These are phyloP conservation scores for Actinomortierella ambigua DNA, from an alignment of 371 early-diverging fungal species.

Conservation along the genomic window DNA sequence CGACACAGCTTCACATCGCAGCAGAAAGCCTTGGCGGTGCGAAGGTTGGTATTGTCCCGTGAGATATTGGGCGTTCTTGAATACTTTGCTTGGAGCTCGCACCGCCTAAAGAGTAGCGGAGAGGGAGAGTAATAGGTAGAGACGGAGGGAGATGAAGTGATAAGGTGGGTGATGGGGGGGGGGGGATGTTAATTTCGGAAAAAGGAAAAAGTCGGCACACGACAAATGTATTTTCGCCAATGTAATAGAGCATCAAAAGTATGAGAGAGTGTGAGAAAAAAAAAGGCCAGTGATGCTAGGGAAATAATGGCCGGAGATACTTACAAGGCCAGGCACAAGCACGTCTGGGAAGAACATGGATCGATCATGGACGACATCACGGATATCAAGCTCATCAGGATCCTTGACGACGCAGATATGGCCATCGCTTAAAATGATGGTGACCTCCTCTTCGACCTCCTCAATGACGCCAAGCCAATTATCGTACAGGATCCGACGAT, in stretches of 20 bases:
- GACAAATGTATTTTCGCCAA: too few species aligned
- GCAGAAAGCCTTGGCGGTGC: slow-evolving; percentile 28
- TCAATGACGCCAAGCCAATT: slow-evolving; percentile 48
- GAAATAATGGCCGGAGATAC: too few species aligned
- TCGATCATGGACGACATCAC: slow-evolving; percentile 42
- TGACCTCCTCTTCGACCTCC: slow-evolving; percentile 45
- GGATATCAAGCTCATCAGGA: slow-evolving; percentile 39
- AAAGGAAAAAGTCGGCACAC: too few species aligned
- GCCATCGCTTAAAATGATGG: slow-evolving; percentile 40
- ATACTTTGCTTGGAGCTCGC: slow-evolving; percentile 27
- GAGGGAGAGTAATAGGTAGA: too few species aligned
- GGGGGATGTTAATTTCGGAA: too few species aligned
- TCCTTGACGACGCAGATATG: slow-evolving; percentile 43
- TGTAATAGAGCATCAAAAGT: too few species aligned
- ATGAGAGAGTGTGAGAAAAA: not conserved
- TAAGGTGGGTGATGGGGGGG: too few species aligned
- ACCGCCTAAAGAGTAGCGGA: slow-evolving; percentile 15
- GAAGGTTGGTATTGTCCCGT: slow-evolving; percentile 17
- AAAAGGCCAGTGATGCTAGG: too few species aligned
- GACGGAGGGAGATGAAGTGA: too few species aligned
- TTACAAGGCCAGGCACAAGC: slow-evolving; percentile 36
- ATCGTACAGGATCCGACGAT: slow-evolving; percentile 42
- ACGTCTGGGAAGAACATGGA: slow-evolving; percentile 46
- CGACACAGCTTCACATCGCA: slow-evolving; percentile 24
- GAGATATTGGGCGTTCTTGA: slow-evolving; percentile 31